Base-by-base conservation (phyloP, 129 eudicot species). In the Smallanthus sonchifolius region DNA sequence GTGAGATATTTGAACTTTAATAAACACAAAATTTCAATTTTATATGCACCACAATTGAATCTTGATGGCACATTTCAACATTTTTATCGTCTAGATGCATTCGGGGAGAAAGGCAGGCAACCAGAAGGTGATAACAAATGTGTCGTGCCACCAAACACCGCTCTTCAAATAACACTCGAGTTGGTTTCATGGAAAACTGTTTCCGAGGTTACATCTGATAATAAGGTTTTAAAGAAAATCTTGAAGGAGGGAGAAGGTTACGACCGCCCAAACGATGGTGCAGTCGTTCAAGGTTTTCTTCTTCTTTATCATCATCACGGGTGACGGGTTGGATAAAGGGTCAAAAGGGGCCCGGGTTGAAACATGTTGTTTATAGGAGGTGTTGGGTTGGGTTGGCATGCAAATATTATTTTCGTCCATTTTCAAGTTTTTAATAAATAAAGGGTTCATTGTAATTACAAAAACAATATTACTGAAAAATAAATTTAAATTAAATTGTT, bases 161-260 rank as follows among this genome's bases (percentile, higher is more conserved):
- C 49, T 51, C 15, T 79, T 0, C 73, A 79, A 40, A 79, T 79
- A 38, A 72, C 78, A 1, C 82, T 90, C 10, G 87, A 90, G 74
- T 81, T 91, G 15, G 56, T 91, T 59, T 88, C 91, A 11, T 87
- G 97, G 89, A 87, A 80, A 62, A 82, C 76, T 37, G 89, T 91
- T 35, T 69, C 82, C 0, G 89, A 87, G 69, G 65, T 87, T 84
- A 63, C 76, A 24, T 85, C 88, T 6, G 97, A 87, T 69, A 84
- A 84, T 37, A 91, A 76, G 86, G 76, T 91, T 66, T 70, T 76
- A 20, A 91, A 91, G 83, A 91, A 87, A 80, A 82, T 86, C 40
- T 79, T 82, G 52, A 85, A 68, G 10, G 78, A 65, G 5, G 97
- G 97, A 2, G 87, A 87, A 70, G 94, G 87, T 0, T 87, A 79